Conservation (phyloP, 164 flowering plant genomes). For the Magnolia changhungtana region DNA sequence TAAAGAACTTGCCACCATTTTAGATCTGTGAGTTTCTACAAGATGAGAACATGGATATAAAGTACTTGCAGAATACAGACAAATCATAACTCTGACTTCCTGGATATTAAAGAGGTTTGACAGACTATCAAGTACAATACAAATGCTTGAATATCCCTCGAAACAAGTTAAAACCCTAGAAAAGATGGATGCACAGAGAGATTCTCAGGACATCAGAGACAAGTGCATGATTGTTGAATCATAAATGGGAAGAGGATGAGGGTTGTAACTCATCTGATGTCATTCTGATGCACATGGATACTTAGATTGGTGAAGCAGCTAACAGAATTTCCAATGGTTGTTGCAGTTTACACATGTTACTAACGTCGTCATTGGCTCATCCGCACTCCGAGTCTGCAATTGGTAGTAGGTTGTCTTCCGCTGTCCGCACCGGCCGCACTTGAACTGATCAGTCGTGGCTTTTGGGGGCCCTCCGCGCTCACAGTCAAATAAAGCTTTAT, state of each 20-base stretch:
- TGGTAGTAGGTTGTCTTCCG: constrained; percentile 80
- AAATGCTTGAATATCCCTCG: neutral
- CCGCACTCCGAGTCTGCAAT: constrained; percentile 95
- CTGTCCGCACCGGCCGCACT: constrained; percentile 83
- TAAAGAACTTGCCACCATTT: too few species aligned
- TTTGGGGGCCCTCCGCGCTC: constrained; percentile 56
- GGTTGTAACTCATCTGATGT: constrained; percentile 13
- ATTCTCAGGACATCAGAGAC: neutral
- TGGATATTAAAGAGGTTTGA: too few species aligned
- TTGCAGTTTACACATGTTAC: constrained; percentile 86
- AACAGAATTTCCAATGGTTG: constrained; percentile 93
- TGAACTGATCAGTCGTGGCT: constrained; percentile 84
- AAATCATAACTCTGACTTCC: too few species aligned
- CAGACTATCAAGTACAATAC: neutral
- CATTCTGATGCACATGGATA: constrained; percentile 13
- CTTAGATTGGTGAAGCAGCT: constrained; percentile 6
- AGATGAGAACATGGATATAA: too few species aligned
- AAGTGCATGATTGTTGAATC: constrained; percentile 2
- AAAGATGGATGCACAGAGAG: neutral
- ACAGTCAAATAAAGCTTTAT: constrained; percentile 73
- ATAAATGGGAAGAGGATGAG: constrained; percentile 2
- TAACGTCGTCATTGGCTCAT: constrained; percentile 98
- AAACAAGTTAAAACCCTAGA: constrained; percentile 4
- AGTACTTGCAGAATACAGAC: too few species aligned
- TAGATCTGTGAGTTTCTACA: too few species aligned